These are phyloP conservation scores for Aspergillus diversus DNA, from an alignment of 495 filamentous ascomycete genomes.

Conservation along the genomic window DNA sequence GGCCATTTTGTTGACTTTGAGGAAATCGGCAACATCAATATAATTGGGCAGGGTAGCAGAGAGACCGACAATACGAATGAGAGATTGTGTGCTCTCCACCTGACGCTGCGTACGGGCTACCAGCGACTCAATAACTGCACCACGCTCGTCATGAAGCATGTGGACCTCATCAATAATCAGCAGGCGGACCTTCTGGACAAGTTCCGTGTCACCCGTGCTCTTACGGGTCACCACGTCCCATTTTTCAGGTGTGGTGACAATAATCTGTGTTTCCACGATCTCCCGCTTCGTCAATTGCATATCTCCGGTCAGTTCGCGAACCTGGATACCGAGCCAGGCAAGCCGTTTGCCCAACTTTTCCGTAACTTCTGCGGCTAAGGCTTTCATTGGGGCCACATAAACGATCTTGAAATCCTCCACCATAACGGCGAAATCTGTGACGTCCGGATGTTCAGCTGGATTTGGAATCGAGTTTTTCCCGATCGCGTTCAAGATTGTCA, in stretches of 20 bases:
- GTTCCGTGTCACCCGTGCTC: constrained; percentile 93
- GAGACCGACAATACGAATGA: constrained; percentile 94
- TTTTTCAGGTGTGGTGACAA: constrained; percentile 98
- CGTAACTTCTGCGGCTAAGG: constrained; percentile 92
- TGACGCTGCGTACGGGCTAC: constrained; percentile 94
- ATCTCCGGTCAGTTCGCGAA: constrained; percentile 92
- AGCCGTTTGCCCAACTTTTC: constrained; percentile 94
- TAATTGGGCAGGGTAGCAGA: constrained; percentile 97
- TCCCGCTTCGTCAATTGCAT: constrained; percentile 98
- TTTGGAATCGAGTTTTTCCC: constrained; percentile 81
- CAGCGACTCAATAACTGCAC: constrained; percentile 91
- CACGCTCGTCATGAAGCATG: constrained; percentile 98
- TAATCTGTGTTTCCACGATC: constrained; percentile 93
- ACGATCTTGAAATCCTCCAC: constrained; percentile 95
- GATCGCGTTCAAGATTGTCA: constrained; percentile 88
- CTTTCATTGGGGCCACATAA: constrained; percentile 98
- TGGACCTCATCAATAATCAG: constrained; percentile 99
- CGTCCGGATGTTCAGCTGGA: constrained; percentile 72
- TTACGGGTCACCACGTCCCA: constrained; percentile 99
- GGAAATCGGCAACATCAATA: constrained; percentile 92
- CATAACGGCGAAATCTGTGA: constrained; percentile 75
- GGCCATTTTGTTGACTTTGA: constrained; percentile 91
- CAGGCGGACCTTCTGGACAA: constrained; percentile 94
- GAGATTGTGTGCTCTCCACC: constrained; percentile 95
- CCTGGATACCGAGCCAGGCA: constrained; percentile 86